phyloP scores from a whole-genome alignment of 768 basidiomycete species.

The Rhodotorula toruloides region DNA sequence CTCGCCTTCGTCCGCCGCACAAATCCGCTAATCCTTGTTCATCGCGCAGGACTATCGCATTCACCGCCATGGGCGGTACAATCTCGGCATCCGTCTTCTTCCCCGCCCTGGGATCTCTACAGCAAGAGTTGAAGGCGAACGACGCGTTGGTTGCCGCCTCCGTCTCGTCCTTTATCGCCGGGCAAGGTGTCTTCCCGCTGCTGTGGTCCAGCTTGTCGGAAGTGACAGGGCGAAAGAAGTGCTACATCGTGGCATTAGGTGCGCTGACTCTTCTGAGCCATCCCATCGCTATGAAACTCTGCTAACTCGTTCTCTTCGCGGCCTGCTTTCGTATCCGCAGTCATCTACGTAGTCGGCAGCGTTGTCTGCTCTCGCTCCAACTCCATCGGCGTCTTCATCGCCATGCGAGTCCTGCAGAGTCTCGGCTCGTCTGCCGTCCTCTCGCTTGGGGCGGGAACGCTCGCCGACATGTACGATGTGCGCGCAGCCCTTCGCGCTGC shows the following conservation, averaged over 20 bases:
- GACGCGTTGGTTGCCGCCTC: conserved; percentile 61
- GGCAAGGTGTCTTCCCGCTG: conserved; percentile 62
- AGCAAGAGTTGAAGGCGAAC: conserved; percentile 56
- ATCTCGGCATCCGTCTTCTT: conserved; percentile 34
- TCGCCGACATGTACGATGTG: conserved; percentile 51
- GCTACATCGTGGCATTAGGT: conserved; percentile 42
- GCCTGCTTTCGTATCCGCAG: conserved; percentile 41
- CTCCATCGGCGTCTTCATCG: conserved; percentile 59
- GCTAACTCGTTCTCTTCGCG: conserved; percentile 53
- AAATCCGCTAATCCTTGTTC: neutral
- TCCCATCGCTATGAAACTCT: too few species aligned
- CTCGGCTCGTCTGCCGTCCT: conserved; percentile 64
- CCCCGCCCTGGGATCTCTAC: conserved; percentile 34
- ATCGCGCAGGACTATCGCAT: neutral
- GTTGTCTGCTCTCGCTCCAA: conserved; percentile 57
- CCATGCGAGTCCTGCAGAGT: conserved; percentile 65
- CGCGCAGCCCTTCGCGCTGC: neutral
- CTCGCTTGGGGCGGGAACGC: conserved; percentile 67
- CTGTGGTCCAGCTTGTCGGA: conserved; percentile 68
- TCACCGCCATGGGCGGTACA: conserved; percentile 29
- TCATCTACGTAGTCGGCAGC: conserved; percentile 54
- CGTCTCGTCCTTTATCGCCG: conserved; percentile 65
- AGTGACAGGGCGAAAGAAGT: conserved; percentile 67
- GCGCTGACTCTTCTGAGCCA: neutral
- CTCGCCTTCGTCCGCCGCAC: neutral